Evolutionary conservation across 768 basidiomycete genomes (phyloP).

Genomic region (Leccinum incarnatum): DNA sequence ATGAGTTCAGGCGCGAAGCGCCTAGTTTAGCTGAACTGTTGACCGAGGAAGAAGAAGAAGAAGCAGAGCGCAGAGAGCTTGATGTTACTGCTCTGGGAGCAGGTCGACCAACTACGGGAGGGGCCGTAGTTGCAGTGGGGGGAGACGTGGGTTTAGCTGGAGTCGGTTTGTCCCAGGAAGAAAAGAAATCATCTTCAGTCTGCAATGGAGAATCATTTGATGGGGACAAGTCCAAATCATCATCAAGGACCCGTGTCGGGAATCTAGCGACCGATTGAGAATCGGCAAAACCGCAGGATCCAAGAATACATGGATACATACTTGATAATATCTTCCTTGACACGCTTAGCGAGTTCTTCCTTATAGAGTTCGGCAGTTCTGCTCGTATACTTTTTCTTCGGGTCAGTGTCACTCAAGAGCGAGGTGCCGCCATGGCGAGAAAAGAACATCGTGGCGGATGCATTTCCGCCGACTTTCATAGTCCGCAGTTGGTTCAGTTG

Average conservation of each 20-base stretch:
- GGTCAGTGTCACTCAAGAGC: slow-evolving; percentile 68
- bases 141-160: slow-evolving; percentile 53
- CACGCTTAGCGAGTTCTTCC: slow-evolving; percentile 80
- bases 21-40: slow-evolving; percentile 38
- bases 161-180: slow-evolving; percentile 88
- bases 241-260: slow-evolving; percentile 75
- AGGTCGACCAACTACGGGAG: slow-evolving; percentile 59
- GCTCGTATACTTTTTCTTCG: slow-evolving; percentile 88
- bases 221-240: slow-evolving; percentile 60
- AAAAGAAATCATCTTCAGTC: slow-evolving; percentile 91
- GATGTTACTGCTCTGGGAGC: slow-evolving; percentile 65
- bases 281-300: background rate
- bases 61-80: slow-evolving; percentile 52
- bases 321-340: slow-evolving; percentile 72
- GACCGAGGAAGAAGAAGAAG: slow-evolving; percentile 30
- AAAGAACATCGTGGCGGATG: slow-evolving; percentile 84
- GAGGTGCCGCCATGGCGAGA: slow-evolving; percentile 78
- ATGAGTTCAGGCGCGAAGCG: slow-evolving; percentile 42
- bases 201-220: slow-evolving; percentile 41
- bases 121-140: slow-evolving; percentile 48
- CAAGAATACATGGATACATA: slow-evolving; percentile 34
- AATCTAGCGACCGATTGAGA: slow-evolving; percentile 45
- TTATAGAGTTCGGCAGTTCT: slow-evolving; percentile 86
- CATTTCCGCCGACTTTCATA: slow-evolving; percentile 97
- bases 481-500: slow-evolving; percentile 84